Conservation (phyloP, 1,284 basidiomycete species). For the Trametes polyzona region DNA sequence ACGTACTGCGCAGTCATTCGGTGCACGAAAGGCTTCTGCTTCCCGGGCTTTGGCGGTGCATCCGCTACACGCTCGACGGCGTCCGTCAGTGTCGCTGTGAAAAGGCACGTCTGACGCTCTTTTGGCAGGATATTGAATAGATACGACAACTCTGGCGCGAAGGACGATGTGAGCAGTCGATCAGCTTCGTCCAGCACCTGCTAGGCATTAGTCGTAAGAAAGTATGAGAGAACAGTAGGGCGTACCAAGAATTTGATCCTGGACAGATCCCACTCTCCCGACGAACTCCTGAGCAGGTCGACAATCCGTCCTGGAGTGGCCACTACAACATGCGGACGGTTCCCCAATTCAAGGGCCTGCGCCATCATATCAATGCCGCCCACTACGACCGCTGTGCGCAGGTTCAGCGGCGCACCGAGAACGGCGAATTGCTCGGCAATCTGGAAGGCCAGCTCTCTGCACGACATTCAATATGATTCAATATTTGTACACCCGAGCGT, state of each 20-base stretch:
- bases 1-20: constrained; percentile 78
- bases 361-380: constrained; percentile 99
- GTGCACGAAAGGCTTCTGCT: constrained; percentile 87
- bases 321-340: constrained; percentile 91
- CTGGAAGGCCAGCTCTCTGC: constrained; percentile 94
- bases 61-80: constrained; percentile 84
- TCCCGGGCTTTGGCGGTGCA: constrained; percentile 79
- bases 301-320: constrained; percentile 97
- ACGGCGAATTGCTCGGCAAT: constrained; percentile 96
- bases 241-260: constrained; percentile 86
- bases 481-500: no score
- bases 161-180: constrained; percentile 88
- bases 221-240: not conserved
- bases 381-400: constrained; percentile 88
- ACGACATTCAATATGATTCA: not conserved
- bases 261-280: constrained; percentile 83
- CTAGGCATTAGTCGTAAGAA: not conserved
- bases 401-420: constrained; percentile 80
- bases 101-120: constrained; percentile 92
- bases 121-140: constrained; percentile 82
- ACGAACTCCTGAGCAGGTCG: constrained; percentile 84
- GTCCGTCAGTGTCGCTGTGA: constrained; percentile 93
- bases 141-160: constrained; percentile 84
- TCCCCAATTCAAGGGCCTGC: constrained; percentile 87
- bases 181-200: constrained; percentile 96